Conservation (phyloP, 2,329 filamentous ascomycete genomes). For the Ciborinia camelliae region DNA sequence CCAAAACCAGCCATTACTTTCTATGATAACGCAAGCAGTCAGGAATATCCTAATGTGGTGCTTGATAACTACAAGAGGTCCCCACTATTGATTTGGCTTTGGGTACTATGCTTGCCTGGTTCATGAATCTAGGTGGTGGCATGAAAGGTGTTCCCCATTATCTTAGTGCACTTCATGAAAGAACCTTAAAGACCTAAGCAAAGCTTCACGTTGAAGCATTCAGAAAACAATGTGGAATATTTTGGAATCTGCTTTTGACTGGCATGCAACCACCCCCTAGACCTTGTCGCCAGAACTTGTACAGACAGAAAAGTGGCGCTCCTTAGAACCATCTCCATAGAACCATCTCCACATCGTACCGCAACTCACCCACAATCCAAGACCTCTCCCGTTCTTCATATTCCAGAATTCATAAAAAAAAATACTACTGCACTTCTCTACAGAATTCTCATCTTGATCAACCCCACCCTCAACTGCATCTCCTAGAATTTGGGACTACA, state of each 20-base stretch:
- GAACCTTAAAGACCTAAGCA: background rate
- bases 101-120: background rate
- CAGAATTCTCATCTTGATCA: background rate
- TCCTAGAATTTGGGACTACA: background rate
- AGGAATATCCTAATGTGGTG: no score
- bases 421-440: background rate
- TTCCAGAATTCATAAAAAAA: background rate
- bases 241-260: background rate
- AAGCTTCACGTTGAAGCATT: background rate
- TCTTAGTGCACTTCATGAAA: conserved; percentile 3
- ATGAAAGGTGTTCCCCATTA: background rate
- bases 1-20: background rate
- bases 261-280: background rate
- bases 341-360: conserved; percentile 11
- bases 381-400: background rate
- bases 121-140: conserved; percentile 6
- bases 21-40: background rate
- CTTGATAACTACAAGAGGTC: background rate
- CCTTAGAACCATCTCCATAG: conserved; percentile 3
- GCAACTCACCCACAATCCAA: conserved; percentile 1
- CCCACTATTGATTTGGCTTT: conserved; percentile 1
- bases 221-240: background rate
- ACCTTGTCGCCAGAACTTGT: conserved; percentile 3
- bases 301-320: conserved; percentile 3
- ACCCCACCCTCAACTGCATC: background rate